These are phyloP conservation scores for Cyclostephanos tholiformis DNA, from an alignment of 108 stramenopile species.

Conservation along the genomic window DNA sequence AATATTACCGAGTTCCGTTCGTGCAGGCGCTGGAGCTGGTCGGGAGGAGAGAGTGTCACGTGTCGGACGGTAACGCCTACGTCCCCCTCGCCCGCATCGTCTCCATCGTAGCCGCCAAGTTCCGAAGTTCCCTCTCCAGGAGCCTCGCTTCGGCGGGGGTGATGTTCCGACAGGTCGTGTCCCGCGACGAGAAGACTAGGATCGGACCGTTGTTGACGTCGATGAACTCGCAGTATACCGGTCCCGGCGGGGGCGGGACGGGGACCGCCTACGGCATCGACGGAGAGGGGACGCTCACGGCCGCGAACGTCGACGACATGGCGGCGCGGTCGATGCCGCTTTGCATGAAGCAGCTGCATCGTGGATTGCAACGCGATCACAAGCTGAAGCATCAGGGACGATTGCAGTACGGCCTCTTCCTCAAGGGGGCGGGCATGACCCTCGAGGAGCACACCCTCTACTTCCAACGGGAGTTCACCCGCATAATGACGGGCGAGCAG, in stretches of 20 bases:
- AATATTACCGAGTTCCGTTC: constrained; percentile 93
- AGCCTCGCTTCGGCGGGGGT: constrained; percentile 68
- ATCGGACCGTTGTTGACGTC: constrained; percentile 84
- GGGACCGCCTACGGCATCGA: constrained; percentile 29
- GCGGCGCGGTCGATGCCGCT: constrained; percentile 89
- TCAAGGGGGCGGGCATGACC: constrained; percentile 93
- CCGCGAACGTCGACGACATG: constrained; percentile 68
- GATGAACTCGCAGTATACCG: constrained; percentile 83
- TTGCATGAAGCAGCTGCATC: constrained; percentile 94
- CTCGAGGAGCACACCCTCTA: constrained; percentile 93
- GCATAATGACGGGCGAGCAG: constrained; percentile 78
- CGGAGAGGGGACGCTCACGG: constrained; percentile 49
- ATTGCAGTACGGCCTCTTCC: constrained; percentile 96
- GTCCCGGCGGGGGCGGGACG: constrained; percentile 49
- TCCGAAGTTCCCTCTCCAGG: constrained; percentile 73
- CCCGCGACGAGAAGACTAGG: constrained; percentile 47
- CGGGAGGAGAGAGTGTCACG: constrained; percentile 73
- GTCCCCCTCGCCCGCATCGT: constrained; percentile 86
- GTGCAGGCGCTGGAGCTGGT: constrained; percentile 88
- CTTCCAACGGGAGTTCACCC: constrained; percentile 91
- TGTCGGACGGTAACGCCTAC: constrained; percentile 87
- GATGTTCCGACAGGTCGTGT: constrained; percentile 38
- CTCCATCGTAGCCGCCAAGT: constrained; percentile 76
- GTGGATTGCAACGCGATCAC: constrained; percentile 78
- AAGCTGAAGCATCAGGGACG: constrained; percentile 96